phyloP scores from a whole-genome alignment of 176 grass and related monocot genomes.

The Areca catechu region DNA sequence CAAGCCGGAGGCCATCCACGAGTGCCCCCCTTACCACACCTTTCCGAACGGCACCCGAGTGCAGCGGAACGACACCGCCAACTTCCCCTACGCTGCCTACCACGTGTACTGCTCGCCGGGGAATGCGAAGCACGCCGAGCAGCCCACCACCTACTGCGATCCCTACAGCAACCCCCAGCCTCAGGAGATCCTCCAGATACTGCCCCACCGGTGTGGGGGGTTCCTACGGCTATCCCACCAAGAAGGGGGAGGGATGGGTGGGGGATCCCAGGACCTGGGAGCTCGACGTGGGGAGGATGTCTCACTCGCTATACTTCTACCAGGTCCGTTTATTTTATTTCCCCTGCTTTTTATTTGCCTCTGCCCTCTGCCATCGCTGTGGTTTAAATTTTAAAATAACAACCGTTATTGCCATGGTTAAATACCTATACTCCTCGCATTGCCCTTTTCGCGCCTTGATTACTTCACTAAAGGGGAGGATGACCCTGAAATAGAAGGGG shows the following conservation, averaged over 20 bases:
- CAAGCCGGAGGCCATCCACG: constrained; percentile 19
- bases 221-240: constrained; percentile 68
- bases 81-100: constrained; percentile 71
- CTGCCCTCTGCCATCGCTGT: neutral
- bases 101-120: constrained; percentile 88
- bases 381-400: too few relatives aligned
- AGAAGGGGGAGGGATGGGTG: constrained; percentile 62
- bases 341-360: neutral
- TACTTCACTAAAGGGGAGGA: too few relatives aligned
- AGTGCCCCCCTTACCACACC: constrained; percentile 88
- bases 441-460: too few relatives aligned
- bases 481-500: too few relatives aligned
- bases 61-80: constrained; percentile 35
- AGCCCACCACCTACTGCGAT: constrained; percentile 73
- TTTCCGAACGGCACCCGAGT: constrained; percentile 72
- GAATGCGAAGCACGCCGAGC: constrained; percentile 57
- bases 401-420: too few relatives aligned
- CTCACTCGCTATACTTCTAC: constrained; percentile 71
- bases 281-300: constrained; percentile 70
- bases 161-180: constrained; percentile 92
- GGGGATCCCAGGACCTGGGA: constrained; percentile 70
- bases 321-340: constrained; percentile 30
- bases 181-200: constrained; percentile 84
- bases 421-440: too few relatives aligned
- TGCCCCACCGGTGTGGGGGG: constrained; percentile 78